Evolutionary conservation across 75 land plant species (phyloP).

Genomic region (Pinus albicaulis): DNA sequence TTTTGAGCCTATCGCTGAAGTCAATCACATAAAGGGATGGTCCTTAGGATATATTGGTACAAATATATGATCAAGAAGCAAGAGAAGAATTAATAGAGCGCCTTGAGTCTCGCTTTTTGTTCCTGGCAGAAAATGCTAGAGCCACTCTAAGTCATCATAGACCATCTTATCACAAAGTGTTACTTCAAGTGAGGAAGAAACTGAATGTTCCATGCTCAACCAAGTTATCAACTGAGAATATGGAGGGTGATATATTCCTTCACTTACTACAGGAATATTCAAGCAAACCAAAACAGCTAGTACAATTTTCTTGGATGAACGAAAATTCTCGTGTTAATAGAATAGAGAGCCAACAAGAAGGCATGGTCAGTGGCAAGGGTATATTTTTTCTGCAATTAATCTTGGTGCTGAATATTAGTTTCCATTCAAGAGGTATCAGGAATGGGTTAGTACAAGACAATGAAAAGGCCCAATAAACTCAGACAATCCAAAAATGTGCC

Average conservation of each 20-base stretch:
- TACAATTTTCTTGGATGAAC: neutral
- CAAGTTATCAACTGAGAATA: conserved; percentile 81
- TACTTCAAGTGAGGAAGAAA: conserved; percentile 72
- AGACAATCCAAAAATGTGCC: no score
- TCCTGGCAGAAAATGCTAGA: conserved; percentile 91
- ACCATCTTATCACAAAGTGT: conserved; percentile 83
- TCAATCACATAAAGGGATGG: conserved; percentile 52
- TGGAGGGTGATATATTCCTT: conserved; percentile 92
- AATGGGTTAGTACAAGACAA: no score
- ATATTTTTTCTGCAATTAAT: conserved; percentile 34
- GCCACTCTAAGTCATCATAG: conserved; percentile 90
- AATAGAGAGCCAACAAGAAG: neutral
- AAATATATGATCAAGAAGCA: conserved; percentile 37
- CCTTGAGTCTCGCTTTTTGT: conserved; percentile 84
- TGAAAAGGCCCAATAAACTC: no score
- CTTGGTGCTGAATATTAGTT: conserved; percentile 53
- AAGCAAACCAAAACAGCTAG: conserved; percentile 16
- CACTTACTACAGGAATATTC: conserved; percentile 72
- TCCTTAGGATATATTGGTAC: conserved; percentile 3
- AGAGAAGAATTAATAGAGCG: conserved; percentile 66
- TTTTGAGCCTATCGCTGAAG: conserved; percentile 87
- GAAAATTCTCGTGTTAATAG: neutral
- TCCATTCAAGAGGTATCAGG: no score
- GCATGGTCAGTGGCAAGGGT: conserved; percentile 54
- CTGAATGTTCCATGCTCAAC: conserved; percentile 82